These are phyloP conservation scores for Sporothrix sp. DNA, from an alignment of 2,329 filamentous ascomycete species.

Conservation along the genomic window DNA sequence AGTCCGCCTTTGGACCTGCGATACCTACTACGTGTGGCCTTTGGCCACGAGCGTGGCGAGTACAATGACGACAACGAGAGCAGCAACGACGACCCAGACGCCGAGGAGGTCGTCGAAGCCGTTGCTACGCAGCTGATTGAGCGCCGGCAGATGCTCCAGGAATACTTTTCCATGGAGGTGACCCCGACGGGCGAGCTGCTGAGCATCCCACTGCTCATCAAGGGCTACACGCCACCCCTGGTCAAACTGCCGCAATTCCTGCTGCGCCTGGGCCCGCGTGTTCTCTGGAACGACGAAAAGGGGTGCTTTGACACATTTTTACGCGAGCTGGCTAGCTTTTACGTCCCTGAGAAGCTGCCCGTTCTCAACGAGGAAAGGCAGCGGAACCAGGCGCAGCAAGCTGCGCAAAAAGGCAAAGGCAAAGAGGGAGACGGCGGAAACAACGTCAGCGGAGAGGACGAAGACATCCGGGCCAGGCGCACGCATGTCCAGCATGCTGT, in stretches of 20 bases:
- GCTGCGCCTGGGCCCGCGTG: conserved; percentile 74
- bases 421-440: neutral
- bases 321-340: conserved; percentile 79
- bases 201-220: conserved; percentile 74
- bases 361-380: neutral
- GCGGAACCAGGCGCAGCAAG: conserved; percentile 20
- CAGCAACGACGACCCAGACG: conserved; percentile 22
- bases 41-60: conserved; percentile 53
- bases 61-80: conserved; percentile 37
- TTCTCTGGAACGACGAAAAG: conserved; percentile 79
- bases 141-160: conserved; percentile 73
- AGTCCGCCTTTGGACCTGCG: conserved; percentile 62
- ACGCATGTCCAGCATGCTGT: conserved; percentile 63
- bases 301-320: conserved; percentile 77
- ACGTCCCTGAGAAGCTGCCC: conserved; percentile 78
- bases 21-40: conserved; percentile 63
- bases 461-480: conserved; percentile 48
- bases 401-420: conserved; percentile 13
- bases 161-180: conserved; percentile 87
- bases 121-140: conserved; percentile 62
- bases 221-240: conserved; percentile 77
- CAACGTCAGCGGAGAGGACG: conserved; percentile 28
- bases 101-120: conserved; percentile 53
- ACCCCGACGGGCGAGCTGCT: conserved; percentile 66
- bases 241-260: conserved; percentile 85